phyloP scores from a whole-genome alignment of 1,284 basidiomycete species.

The Tylopilus orsonianus region DNA sequence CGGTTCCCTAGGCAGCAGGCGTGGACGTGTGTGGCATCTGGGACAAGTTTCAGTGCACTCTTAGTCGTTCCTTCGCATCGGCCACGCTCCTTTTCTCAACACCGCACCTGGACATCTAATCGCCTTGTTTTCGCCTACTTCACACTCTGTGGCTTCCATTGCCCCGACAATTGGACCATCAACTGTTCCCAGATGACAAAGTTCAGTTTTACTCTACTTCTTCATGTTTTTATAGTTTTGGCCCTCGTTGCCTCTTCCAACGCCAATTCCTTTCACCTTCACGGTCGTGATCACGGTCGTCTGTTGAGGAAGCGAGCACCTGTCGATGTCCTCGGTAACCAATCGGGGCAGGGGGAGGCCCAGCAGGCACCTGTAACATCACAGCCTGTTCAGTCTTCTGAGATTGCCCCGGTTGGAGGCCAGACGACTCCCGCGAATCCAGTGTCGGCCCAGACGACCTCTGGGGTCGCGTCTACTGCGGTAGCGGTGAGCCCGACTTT shows the following conservation, averaged over 20 bases:
- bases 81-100: slow-evolving; percentile 17
- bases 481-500: slow-evolving; percentile 23
- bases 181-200: slow-evolving; percentile 28
- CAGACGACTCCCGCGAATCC: slow-evolving; percentile 16
- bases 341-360: slow-evolving; percentile 1
- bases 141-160: not conserved
- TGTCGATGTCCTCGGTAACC: slow-evolving; percentile 9
- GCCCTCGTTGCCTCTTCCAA: slow-evolving; percentile 43
- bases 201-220: slow-evolving; percentile 61
- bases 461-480: slow-evolving; percentile 14
- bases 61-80: slow-evolving; percentile 19
- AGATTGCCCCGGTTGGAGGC: slow-evolving; percentile 9
- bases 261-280: slow-evolving; percentile 43
- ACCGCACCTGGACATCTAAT: no score
- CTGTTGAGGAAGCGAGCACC: slow-evolving; percentile 65
- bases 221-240: slow-evolving; percentile 52
- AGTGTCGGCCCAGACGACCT: slow-evolving; percentile 15
- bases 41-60: not conserved
- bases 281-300: slow-evolving; percentile 62
- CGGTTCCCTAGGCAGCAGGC: slow-evolving; percentile 18
- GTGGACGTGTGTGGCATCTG: no score
- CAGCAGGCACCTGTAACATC: slow-evolving; percentile 14
- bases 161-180: not conserved
- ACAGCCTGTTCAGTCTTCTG: slow-evolving; percentile 14
- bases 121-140: not conserved